Base-by-base conservation (phyloP, 345 rosid genomes). In the Crucihimalaya himalaica region DNA sequence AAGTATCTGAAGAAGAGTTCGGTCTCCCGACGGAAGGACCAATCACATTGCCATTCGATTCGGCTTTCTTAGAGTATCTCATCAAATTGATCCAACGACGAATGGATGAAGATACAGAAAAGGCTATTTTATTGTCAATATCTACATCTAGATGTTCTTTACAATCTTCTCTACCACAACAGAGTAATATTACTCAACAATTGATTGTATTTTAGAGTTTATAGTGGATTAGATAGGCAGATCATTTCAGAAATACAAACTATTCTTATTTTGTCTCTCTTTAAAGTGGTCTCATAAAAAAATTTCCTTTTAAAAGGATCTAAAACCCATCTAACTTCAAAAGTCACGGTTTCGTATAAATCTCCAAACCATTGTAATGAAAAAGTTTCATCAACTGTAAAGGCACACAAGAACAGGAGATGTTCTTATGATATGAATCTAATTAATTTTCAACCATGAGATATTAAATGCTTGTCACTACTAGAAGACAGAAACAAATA, bases 1-100 rank as follows among this genome's bases (percentile, higher is more conserved):
- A 40, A 16, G 77, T 83, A 32, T 57, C 83, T 8, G 86, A 74
- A 69, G 83, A 82, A 73, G 86, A 76, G 42, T 78, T 78, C 6
- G 79, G 84, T 4, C 63, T 82, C 0, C 73, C 82, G 0, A 48
- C 50, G 0, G 63, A 54, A 3, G 74, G 81, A 34, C 84, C 80
- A 1, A 84, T 84, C 70, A 81, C 68, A 52, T 23, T 52, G 16
- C 72, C 83, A 9, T 78, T 74, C 6, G 79, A 86, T 63, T 67
- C 72, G 0, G 32, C 3, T 5, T 77, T 78, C 53, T 0, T 82
- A 37, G 66, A 72, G 21, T 74, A 79, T 52, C 28, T 86, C 0
- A 43, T 77, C 12, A 58, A 58, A 19, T 12, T 80, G 59, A 57
- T 78, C 8, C 8, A 52, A 63, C 8, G 71, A 57, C 20, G 80